Evolutionary conservation across 2,329 filamentous ascomycete genomes (phyloP), one percentile per base, ranked within the genome.

Genomic region (Aspergillus caelatus): DNA sequence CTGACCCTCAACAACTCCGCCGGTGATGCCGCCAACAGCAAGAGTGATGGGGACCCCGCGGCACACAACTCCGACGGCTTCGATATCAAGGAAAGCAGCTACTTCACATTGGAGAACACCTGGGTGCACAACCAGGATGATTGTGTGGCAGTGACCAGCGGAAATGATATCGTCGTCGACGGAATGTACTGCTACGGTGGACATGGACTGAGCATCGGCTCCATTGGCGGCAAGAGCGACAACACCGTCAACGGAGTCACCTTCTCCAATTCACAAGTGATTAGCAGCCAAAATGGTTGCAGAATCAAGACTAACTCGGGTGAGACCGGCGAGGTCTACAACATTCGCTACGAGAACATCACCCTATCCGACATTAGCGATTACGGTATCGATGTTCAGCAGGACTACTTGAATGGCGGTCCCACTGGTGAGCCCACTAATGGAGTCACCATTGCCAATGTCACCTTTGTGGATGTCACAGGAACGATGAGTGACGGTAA

Each of bases 321-420:
- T 50, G 80, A 80, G 4, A 86, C 82, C 0, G 86, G 86, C 52
- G 78, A 79, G 4, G 83, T 89, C 62, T 76, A 72, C 26, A 79
- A 79, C 56, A 76, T 88, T 32, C 85, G 81, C 1, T 88, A 86
- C 77, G 76, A 76, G 48, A 76, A 80, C 62, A 87, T 88, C 72
- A 82, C 77, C 1, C 77, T 88, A 1, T 79, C 75, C 30, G 72
- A 74, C 45, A 86, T 87, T 68, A 74, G 81, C 57, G 76, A 82
- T 32, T 65, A 87, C 71, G 85, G 84, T 36, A 82, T 88, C 63
- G 67, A 72, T 32, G 68, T 73, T 48, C 66, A 87, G 74, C 86
- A 88, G 76, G 84, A 87, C 71, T 87, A 86, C 69, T 74, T 80
- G 64, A 80, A 81, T 63, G 80, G 81, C 48, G 78, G 78, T 43